phyloP scores from a whole-genome alignment of 176 grass and related monocot species.

The Raddia guianensis region DNA sequence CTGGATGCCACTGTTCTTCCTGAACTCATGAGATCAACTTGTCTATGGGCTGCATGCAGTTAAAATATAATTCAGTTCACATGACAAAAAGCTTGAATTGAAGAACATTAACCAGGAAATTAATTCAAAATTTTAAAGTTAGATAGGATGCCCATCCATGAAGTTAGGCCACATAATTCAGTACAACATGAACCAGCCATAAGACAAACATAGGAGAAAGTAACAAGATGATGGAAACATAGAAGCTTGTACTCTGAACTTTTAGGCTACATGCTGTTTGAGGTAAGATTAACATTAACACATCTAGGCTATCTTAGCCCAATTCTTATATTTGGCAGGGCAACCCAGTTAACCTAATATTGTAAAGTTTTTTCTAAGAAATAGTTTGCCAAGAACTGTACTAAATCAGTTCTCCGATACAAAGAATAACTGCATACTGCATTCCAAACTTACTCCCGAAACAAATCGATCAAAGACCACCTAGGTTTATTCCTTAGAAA shows the following conservation, averaged over 20 bases:
- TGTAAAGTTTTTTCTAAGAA: background rate
- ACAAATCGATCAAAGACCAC: too few relatives aligned
- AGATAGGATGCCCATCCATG: background rate
- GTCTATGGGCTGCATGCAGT: constrained; percentile 59
- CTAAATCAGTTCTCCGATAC: too few relatives aligned
- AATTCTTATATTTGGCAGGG: too few relatives aligned
- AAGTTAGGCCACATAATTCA: background rate
- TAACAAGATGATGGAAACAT: background rate
- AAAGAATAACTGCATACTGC: too few relatives aligned
- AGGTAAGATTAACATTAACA: too few relatives aligned
- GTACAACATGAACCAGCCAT: background rate
- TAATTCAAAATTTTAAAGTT: background rate
- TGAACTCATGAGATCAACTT: constrained; percentile 99
- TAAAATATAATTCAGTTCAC: constrained; percentile 32
- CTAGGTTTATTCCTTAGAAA: too few relatives aligned
- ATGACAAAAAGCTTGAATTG: background rate
- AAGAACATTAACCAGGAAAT: background rate
- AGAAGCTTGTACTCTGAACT: background rate
- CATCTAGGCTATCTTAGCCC: too few relatives aligned
- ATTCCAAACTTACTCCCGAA: too few relatives aligned
- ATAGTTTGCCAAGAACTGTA: background rate
- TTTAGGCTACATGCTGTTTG: background rate
- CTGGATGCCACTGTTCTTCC: constrained; percentile 70
- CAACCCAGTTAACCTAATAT: too few relatives aligned
- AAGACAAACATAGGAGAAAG: background rate